Conservation (phyloP, 257 asterid genomes). For the Nicotiana tomentosiformis region DNA sequence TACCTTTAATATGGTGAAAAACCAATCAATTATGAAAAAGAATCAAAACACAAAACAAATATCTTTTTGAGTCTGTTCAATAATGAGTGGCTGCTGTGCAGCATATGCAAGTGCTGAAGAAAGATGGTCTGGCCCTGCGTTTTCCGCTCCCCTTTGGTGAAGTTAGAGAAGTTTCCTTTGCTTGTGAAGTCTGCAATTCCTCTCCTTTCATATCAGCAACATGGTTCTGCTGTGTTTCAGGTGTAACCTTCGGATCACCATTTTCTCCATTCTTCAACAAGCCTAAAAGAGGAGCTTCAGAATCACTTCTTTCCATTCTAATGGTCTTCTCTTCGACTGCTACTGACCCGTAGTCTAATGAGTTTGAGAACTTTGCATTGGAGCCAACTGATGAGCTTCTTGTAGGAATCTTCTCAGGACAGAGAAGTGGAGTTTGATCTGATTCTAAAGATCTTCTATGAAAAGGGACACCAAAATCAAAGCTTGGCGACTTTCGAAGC, state of each 20-base stretch:
- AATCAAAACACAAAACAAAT: background rate
- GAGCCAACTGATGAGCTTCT: conserved; percentile 51
- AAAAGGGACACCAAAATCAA: conserved; percentile 50
- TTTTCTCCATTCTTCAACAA: conserved; percentile 17
- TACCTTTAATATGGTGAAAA: background rate
- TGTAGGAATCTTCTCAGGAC: conserved; percentile 36
- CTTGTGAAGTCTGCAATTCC: conserved; percentile 16
- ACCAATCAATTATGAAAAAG: background rate
- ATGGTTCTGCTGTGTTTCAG: conserved; percentile 15
- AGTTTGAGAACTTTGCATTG: conserved; percentile 19
- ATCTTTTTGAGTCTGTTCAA: conserved; percentile 17
- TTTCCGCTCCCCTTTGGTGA: conserved; percentile 27
- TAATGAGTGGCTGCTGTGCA: conserved; percentile 48
- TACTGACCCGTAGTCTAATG: background rate
- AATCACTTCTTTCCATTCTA: conserved; percentile 60
- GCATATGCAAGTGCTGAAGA: conserved; percentile 71
- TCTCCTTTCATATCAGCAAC: conserved; percentile 8
- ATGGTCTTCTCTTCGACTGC: conserved; percentile 52
- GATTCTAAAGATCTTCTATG: conserved; percentile 43
- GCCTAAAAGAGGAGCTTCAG: conserved; percentile 28
- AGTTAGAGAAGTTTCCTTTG: conserved; percentile 17
- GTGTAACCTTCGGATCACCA: background rate
- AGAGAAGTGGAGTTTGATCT: conserved; percentile 63
- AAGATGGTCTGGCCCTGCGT: conserved; percentile 48
- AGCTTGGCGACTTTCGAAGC: conserved; percentile 59